These are phyloP conservation scores for Brachypodium distachyon DNA, from an alignment of 202 grass and related monocot species.

Conservation along the genomic window DNA sequence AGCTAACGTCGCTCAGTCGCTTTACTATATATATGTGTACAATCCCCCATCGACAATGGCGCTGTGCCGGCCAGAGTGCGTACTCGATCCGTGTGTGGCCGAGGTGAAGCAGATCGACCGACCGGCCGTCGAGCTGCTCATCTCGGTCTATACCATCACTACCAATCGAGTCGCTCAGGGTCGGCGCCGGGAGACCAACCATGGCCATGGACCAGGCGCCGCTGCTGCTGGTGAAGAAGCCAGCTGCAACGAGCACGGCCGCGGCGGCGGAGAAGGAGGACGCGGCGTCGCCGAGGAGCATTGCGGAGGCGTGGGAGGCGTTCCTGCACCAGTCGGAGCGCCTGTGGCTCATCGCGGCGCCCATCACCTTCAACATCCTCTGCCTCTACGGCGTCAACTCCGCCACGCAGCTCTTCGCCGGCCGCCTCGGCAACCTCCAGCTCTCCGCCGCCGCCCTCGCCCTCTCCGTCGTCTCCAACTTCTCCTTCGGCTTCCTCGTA, in stretches of 20 bases:
- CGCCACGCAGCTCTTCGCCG: slow-evolving; percentile 72
- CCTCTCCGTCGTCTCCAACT: slow-evolving; percentile 71
- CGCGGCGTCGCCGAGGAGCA: neutral
- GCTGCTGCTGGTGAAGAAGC: neutral
- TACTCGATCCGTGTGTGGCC: neutral
- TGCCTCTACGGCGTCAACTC: slow-evolving; percentile 42
- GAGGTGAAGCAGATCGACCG: no score
- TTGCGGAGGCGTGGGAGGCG: neutral
- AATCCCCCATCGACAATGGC: neutral
- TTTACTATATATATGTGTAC: no score
- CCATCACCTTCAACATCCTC: slow-evolving; percentile 1
- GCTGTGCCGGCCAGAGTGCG: neutral
- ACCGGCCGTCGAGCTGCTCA: no score
- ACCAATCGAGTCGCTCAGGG: no score
- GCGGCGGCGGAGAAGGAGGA: neutral
- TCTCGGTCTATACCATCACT: no score
- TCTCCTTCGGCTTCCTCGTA: slow-evolving; percentile 89
- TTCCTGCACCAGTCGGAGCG: neutral
- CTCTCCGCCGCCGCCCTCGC: slow-evolving; percentile 70
- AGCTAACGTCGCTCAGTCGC: no score
- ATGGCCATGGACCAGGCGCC: neutral
- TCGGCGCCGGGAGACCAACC: no score
- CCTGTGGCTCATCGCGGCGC: neutral
- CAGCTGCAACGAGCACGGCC: neutral
- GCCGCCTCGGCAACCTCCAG: slow-evolving; percentile 76